Evolutionary conservation across 1,284 basidiomycete species (phyloP), one percentile per base, ranked within the genome.

Genomic region (Naganishia cerealis): DNA sequence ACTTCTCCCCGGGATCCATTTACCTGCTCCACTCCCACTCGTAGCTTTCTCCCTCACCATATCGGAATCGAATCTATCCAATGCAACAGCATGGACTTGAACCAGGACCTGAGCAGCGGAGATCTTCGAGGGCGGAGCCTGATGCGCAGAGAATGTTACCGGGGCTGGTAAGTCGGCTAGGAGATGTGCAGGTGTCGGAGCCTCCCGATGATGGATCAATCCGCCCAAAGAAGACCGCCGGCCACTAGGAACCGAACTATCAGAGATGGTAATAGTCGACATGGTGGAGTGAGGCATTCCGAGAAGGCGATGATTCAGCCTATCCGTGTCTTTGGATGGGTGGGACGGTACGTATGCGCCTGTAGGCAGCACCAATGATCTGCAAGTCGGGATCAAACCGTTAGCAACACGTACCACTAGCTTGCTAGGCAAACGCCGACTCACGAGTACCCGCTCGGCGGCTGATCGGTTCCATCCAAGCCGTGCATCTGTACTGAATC

Each of bases 231-330:
- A 71, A 29, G 39, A 65, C 26, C 40, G 77, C 65, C 9, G 73
- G n/a, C 66, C 57, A 48, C n/a, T 67, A 26, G 38, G 54, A 9
- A n/a, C 59, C 24, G 46, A 67, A 40, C n/a, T 68, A 67, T 21
- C 72, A 40, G 72, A 72, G 13, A 77, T 71, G 68, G 91, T 90
- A 67, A 93, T 86, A 53, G 87, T 90, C 10, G 88, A 88, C 91
- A 94, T 93, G 16, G 89, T 90, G 13, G 87, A 87, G 75, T 91
- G 88, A 1, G 90, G 90, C 16, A 90, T 81, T 5, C 91, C 90
- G 29, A 86, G 85, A 18, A 85, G 84, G 4, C 89, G 88, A 53
- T 91, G 81, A 78, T 93, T 89, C 21, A 91, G 80, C n/a, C 71
- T 71, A 38, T 68, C 83, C 81, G 40, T 87, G 84, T 67, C 81